Evolutionary conservation across 176 grass and related monocot species (phyloP).

Genomic region (Paspalum notatum): DNA sequence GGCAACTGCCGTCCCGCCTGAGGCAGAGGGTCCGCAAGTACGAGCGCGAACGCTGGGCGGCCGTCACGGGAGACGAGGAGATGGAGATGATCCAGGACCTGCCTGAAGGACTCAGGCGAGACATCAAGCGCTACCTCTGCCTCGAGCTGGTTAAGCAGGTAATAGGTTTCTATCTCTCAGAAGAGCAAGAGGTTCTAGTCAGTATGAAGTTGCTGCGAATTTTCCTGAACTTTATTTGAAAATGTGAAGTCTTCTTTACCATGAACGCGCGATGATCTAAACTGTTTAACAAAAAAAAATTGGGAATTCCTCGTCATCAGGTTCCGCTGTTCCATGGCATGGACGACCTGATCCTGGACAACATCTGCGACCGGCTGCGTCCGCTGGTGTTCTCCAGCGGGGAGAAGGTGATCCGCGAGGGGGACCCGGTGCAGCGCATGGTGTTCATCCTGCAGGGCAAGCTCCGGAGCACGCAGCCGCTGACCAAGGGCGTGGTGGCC

Average conservation of each 20-base stretch:
- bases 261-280: background rate
- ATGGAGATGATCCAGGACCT: slow-evolving; percentile 91
- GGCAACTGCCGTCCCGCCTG: slow-evolving; percentile 81
- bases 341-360: slow-evolving; percentile 96
- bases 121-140: slow-evolving; percentile 93
- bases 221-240: too few relatives aligned
- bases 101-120: slow-evolving; percentile 80
- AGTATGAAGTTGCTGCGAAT: background rate
- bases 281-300: background rate
- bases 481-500: slow-evolving; percentile 81
- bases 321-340: slow-evolving; percentile 93
- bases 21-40: slow-evolving; percentile 82
- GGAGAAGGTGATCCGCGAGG: slow-evolving; percentile 98
- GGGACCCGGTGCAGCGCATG: slow-evolving; percentile 93
- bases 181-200: background rate
- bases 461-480: slow-evolving; percentile 75
- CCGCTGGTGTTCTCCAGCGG: slow-evolving; percentile 83
- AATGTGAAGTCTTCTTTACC: background rate
- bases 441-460: slow-evolving; percentile 84
- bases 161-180: background rate
- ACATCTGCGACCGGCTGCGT: slow-evolving; percentile 81
- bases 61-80: slow-evolving; percentile 91
- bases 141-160: slow-evolving; percentile 88
- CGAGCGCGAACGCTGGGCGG: slow-evolving; percentile 79
- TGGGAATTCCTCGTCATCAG: slow-evolving; percentile 34